These are phyloP conservation scores for Tillandsia fasciculata DNA, from an alignment of 176 grass and related monocot genomes.

Conservation along the genomic window DNA sequence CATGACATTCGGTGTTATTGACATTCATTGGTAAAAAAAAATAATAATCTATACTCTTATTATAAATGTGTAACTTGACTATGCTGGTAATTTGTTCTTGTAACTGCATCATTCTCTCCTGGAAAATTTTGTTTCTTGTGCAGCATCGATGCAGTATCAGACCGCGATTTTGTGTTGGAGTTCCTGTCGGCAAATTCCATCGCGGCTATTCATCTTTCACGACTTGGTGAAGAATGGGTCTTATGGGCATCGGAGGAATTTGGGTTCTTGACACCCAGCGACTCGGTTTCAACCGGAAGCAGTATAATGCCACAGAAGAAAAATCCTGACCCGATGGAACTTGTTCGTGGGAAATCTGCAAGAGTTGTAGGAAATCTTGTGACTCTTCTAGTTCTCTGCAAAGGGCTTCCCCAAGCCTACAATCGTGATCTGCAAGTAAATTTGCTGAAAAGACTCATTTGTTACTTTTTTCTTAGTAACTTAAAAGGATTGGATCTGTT, in stretches of 20 bases:
- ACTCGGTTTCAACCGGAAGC: constrained; percentile 69
- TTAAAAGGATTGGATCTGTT: constrained; percentile 10
- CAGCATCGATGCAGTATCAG: constrained; percentile 98
- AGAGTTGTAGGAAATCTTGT: constrained; percentile 87
- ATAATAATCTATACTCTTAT: not conserved
- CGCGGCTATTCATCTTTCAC: constrained; percentile 74
- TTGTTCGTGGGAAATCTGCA: constrained; percentile 94
- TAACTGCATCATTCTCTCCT: not conserved
- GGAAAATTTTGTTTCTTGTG: not conserved
- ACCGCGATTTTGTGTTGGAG: constrained; percentile 94
- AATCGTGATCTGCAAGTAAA: constrained; percentile 89
- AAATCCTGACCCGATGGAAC: constrained; percentile 92
- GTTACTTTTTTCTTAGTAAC: not conserved
- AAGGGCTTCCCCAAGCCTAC: constrained; percentile 93
- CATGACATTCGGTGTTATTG: no score
- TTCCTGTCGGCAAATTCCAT: constrained; percentile 91
- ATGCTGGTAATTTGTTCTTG: not conserved
- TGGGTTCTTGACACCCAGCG: constrained; percentile 70
- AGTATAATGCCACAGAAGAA: constrained; percentile 94
- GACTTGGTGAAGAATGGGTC: constrained; percentile 98
- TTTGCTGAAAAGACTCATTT: not conserved
- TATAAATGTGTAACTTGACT: not conserved
- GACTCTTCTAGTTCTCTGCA: constrained; percentile 73
- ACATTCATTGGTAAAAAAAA: no score
- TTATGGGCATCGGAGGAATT: constrained; percentile 99